phyloP scores from a whole-genome alignment of 2,329 filamentous ascomycete species.

The Exutisphaerella laricina region DNA sequence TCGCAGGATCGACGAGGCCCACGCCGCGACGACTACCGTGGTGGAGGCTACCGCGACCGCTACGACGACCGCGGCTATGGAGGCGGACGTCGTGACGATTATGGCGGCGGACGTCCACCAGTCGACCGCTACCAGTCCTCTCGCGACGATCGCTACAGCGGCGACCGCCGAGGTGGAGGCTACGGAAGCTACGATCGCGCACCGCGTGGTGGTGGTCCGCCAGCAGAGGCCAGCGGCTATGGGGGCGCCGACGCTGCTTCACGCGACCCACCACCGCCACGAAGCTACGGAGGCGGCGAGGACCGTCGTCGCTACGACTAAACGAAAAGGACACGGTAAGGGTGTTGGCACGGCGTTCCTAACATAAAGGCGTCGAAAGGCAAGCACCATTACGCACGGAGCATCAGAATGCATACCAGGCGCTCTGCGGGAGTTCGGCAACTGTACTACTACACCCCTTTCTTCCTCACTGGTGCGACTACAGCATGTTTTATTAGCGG shows the following conservation, averaged over 20 bases:
- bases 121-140: slow-evolving; percentile 43
- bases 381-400: slow-evolving; percentile 9
- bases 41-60: slow-evolving; percentile 49
- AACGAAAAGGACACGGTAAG: slow-evolving; percentile 17
- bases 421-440: slow-evolving; percentile 25
- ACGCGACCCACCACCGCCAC: slow-evolving; percentile 29
- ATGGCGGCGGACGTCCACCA: slow-evolving; percentile 33
- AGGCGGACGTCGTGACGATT: slow-evolving; percentile 50
- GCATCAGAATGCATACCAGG: slow-evolving; percentile 19
- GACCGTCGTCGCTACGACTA: slow-evolving; percentile 33
- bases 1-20: slow-evolving; percentile 33
- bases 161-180: slow-evolving; percentile 19
- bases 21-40: slow-evolving; percentile 47
- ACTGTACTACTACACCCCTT: slow-evolving; percentile 29
- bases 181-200: slow-evolving; percentile 29
- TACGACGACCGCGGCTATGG: slow-evolving; percentile 58
- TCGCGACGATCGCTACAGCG: slow-evolving; percentile 32
- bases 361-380: slow-evolving; percentile 22
- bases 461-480: slow-evolving; percentile 31
- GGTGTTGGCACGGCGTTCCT: slow-evolving; percentile 20
- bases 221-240: slow-evolving; percentile 22
- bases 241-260: slow-evolving; percentile 30
- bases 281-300: slow-evolving; percentile 27
- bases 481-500: slow-evolving; percentile 33
- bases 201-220: slow-evolving; percentile 28